Evolutionary conservation across 371 early-diverging fungal genomes (phyloP).

Genomic region (Rhizopus microsporus): DNA sequence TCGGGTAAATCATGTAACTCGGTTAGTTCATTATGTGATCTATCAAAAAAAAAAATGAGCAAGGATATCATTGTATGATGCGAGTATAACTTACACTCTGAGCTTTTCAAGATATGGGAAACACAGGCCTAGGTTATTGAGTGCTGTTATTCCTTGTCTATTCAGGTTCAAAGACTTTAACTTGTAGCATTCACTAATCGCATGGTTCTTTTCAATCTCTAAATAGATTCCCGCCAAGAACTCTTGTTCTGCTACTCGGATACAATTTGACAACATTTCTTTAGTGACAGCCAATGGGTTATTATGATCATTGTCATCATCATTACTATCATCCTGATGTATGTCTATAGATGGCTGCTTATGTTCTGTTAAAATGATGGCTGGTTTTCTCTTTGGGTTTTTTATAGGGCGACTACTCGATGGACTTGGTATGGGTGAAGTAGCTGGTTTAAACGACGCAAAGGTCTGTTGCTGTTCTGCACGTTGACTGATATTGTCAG

Average conservation of each 20-base stretch:
- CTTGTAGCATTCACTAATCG: conserved; percentile 31
- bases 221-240: conserved; percentile 10
- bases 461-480: too few species aligned
- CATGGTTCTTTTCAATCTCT: conserved; percentile 13
- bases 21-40: conserved; percentile 42
- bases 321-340: not conserved
- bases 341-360: not conserved
- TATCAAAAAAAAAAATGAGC: conserved; percentile 9
- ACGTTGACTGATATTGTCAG: too few species aligned
- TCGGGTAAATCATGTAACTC: conserved; percentile 30
- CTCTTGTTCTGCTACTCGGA: conserved; percentile 10
- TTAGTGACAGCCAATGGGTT: not conserved
- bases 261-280: conserved; percentile 11
- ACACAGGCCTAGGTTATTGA: conserved; percentile 19
- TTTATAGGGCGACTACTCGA: not conserved
- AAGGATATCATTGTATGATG: not conserved
- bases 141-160: conserved; percentile 20
- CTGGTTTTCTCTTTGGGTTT: not conserved
- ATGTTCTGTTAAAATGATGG: not conserved
- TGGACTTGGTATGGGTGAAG: too few species aligned
- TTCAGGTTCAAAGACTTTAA: conserved; percentile 35
- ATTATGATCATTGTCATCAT: conserved; percentile 1
- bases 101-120: conserved; percentile 39
- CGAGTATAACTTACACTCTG: conserved; percentile 28
- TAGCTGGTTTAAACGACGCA: too few species aligned